Evolutionary conservation across 768 basidiomycete genomes (phyloP).

Genomic region (Daedaleopsis nitida): DNA sequence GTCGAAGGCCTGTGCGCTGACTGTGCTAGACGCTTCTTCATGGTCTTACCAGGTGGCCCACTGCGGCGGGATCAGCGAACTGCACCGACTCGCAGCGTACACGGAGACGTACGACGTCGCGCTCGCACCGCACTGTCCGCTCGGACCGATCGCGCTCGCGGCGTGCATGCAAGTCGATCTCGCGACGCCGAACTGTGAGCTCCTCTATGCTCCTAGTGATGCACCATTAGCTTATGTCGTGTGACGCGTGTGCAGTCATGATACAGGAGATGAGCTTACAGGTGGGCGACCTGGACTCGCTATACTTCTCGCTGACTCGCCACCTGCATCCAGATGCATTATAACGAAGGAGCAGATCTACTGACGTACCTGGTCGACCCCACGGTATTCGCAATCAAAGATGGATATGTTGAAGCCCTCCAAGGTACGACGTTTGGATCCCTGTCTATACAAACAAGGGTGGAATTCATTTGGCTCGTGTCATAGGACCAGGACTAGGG

Average conservation of each 20-base stretch:
- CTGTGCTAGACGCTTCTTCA: not conserved
- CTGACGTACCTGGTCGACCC: conserved; percentile 59
- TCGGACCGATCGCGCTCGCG: conserved; percentile 72
- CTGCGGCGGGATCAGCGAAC: conserved; percentile 62
- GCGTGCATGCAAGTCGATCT: conserved; percentile 68
- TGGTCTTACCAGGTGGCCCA: conserved; percentile 48
- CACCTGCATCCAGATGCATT: conserved; percentile 53
- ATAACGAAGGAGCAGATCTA: conserved; percentile 62
- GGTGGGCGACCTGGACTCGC: conserved; percentile 30
- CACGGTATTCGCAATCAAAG: conserved; percentile 51
- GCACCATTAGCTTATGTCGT: not conserved
- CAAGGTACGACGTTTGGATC: conserved; percentile 32
- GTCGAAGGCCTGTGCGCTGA: too few relatives aligned
- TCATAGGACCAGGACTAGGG: conserved; percentile 57
- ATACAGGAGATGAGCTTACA: conserved; percentile 72
- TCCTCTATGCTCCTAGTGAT: not conserved
- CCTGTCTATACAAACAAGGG: not conserved
- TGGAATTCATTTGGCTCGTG: not conserved
- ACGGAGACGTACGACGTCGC: conserved; percentile 74
- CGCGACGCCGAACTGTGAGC: conserved; percentile 59
- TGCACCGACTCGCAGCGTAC: conserved; percentile 57
- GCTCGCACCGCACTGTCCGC: conserved; percentile 71
- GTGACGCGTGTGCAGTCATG: conserved; percentile 38
- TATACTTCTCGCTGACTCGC: not conserved
- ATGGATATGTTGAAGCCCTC: conserved; percentile 51